A percentile compares a stretch with the other conserved stretches of the same genome.
These are phyloP conservation scores for Marsdenia floribunda DNA, from an alignment of 257 asterid species.

Conservation along the genomic window DNA sequence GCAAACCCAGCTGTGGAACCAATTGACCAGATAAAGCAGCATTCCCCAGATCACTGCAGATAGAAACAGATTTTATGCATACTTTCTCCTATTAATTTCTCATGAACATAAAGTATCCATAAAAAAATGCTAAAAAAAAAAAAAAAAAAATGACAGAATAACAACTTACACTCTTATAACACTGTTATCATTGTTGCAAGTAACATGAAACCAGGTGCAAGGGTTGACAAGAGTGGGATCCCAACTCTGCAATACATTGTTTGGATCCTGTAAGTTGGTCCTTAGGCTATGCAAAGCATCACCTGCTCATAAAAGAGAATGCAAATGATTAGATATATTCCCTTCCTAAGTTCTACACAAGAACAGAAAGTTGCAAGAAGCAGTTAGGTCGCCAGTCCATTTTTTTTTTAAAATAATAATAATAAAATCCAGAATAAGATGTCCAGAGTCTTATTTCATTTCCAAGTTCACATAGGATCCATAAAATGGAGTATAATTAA, in stretches of 20 bases:
- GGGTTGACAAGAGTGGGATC: conserved; percentile 99
- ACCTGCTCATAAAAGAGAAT: conserved; percentile 41
- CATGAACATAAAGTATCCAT: conserved; percentile 1
- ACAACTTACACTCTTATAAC: conserved; percentile 90
- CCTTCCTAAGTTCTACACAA: not conserved
- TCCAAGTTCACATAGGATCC: not conserved
- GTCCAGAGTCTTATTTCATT: not conserved
- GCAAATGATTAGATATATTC: conserved; percentile 10
- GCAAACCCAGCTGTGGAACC: conserved; percentile 86
- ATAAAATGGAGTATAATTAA: not conserved
- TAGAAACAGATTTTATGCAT: conserved; percentile 8
- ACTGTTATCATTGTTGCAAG: conserved; percentile 96
- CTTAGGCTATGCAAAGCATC: conserved; percentile 90
- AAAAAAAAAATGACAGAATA: not conserved
- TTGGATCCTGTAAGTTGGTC: conserved; percentile 75
- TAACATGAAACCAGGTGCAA: conserved; percentile 98
- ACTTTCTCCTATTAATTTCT: conserved; percentile 6
- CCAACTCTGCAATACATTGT: conserved; percentile 97
- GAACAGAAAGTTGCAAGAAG: not conserved
- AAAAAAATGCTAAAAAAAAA: not conserved
- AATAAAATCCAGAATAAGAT: not conserved
- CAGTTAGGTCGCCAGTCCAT: not conserved
- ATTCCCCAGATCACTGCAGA: conserved; percentile 88
- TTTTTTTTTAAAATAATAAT: not conserved
- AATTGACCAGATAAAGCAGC: conserved; percentile 93